Conservation (phyloP, 805 yeast genomes). For the Wickerhamomyces subpelliculosus region DNA sequence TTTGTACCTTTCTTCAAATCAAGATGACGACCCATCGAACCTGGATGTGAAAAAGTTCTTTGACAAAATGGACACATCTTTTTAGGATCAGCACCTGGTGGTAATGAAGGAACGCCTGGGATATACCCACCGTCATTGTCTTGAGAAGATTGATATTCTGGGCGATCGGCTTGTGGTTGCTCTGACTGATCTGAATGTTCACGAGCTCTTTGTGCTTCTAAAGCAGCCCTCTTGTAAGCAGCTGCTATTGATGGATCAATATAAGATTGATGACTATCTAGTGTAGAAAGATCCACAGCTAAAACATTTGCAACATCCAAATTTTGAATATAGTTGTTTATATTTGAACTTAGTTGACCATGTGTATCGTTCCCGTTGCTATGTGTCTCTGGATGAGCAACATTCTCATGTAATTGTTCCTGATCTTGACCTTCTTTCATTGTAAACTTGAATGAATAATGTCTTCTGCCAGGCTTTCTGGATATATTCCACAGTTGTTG, state of each 20-base stretch:
- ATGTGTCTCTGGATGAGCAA: no score
- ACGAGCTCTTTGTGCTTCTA: background rate
- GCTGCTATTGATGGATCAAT: slow-evolving; percentile 2
- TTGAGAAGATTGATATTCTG: background rate
- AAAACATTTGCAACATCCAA: slow-evolving; percentile 1
- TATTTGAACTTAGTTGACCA: background rate
- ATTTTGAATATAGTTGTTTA: background rate
- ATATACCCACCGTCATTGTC: background rate
- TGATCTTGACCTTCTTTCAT: no score
- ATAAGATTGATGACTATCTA: slow-evolving; percentile 1
- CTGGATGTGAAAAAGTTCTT: slow-evolving; percentile 46
- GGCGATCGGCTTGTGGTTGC: no score
- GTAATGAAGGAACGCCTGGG: slow-evolving; percentile 18
- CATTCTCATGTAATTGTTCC: no score
- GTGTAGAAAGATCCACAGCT: background rate
- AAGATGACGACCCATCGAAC: slow-evolving; percentile 54
- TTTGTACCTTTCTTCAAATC: slow-evolving; percentile 48
- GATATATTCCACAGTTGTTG: background rate
- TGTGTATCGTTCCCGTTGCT: background rate
- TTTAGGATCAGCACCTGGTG: slow-evolving; percentile 25
- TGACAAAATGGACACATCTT: slow-evolving; percentile 46
- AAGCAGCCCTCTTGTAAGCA: background rate
- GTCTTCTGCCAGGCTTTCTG: no score
- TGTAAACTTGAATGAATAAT: no score
- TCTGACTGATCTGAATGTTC: background rate